Evolutionary conservation across 192 early-diverging fungal genomes (phyloP).

Genomic region (Linnemannia exigua): DNA sequence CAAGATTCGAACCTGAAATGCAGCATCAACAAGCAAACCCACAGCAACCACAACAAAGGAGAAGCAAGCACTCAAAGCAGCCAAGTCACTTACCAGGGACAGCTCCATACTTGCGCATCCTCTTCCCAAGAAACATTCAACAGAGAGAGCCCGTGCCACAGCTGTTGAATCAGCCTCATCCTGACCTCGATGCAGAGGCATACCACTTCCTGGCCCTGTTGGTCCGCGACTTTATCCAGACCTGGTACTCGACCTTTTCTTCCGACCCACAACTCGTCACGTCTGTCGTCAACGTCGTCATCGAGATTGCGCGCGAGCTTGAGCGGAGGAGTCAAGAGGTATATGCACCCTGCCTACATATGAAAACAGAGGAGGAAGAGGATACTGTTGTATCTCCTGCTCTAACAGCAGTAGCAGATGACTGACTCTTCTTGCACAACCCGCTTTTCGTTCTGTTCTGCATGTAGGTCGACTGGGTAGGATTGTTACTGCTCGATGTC

Average conservation of each 20-base stretch:
- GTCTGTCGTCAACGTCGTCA: slow-evolving; percentile 55
- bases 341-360: background rate
- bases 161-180: slow-evolving; percentile 49
- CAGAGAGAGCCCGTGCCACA: slow-evolving; percentile 53
- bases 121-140: slow-evolving; percentile 55
- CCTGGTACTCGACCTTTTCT: slow-evolving; percentile 64
- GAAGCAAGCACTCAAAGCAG: slow-evolving; percentile 20
- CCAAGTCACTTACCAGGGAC: slow-evolving; percentile 10
- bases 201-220: slow-evolving; percentile 65
- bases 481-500: slow-evolving; percentile 57
- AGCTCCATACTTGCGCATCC: slow-evolving; percentile 51
- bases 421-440: background rate
- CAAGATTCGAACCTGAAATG: background rate
- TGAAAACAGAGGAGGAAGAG: background rate
- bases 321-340: slow-evolving; percentile 60
- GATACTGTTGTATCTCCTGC: background rate
- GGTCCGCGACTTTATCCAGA: slow-evolving; percentile 66
- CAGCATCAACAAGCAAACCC: slow-evolving; percentile 11
- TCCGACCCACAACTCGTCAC: slow-evolving; percentile 59
- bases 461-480: slow-evolving; percentile 63
- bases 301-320: slow-evolving; percentile 52
- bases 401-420: background rate
- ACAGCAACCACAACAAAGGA: slow-evolving; percentile 19
- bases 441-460: too few relatives aligned
- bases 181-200: slow-evolving; percentile 65